These are phyloP conservation scores for Tetradesmus lagerheimii DNA, from an alignment of 139 green algal species.

Conservation along the genomic window DNA sequence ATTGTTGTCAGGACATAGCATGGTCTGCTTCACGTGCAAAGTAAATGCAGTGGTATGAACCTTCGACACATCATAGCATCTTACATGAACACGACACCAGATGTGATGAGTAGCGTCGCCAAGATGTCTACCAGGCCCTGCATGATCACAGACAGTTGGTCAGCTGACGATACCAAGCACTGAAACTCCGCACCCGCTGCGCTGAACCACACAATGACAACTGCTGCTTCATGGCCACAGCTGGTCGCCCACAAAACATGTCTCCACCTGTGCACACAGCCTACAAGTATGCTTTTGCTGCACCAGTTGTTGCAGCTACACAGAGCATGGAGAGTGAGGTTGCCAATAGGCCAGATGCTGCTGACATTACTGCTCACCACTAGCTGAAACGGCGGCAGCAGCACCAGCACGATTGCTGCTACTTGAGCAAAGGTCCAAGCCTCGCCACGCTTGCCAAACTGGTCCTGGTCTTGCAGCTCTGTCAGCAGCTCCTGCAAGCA, in stretches of 20 bases:
- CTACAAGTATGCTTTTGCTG: no score
- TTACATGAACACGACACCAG: constrained; percentile 64
- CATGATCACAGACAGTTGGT: neutral
- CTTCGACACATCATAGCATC: neutral
- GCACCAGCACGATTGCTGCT: constrained; percentile 45
- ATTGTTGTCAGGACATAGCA: no score
- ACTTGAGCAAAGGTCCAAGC: constrained; percentile 58
- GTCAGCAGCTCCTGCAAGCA: constrained; percentile 60
- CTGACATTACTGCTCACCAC: constrained; percentile 30
- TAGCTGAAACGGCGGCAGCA: constrained; percentile 58
- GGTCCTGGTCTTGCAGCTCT: constrained; percentile 55
- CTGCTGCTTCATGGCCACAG: neutral
- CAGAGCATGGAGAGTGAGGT: neutral
- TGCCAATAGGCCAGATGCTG: neutral
- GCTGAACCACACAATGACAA: neutral
- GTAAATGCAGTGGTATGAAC: neutral
- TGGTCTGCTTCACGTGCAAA: no score
- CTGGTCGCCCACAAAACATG: neutral
- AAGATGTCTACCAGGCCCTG: constrained; percentile 63
- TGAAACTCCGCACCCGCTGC: neutral
- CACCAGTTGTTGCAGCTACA: neutral
- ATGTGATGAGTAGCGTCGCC: constrained; percentile 53
- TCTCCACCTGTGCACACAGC: no score
- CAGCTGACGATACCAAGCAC: neutral
- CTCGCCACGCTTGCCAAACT: constrained; percentile 65